Evolutionary conservation across 306 rosid genomes (phyloP).

Genomic region (Comarum palustre): DNA sequence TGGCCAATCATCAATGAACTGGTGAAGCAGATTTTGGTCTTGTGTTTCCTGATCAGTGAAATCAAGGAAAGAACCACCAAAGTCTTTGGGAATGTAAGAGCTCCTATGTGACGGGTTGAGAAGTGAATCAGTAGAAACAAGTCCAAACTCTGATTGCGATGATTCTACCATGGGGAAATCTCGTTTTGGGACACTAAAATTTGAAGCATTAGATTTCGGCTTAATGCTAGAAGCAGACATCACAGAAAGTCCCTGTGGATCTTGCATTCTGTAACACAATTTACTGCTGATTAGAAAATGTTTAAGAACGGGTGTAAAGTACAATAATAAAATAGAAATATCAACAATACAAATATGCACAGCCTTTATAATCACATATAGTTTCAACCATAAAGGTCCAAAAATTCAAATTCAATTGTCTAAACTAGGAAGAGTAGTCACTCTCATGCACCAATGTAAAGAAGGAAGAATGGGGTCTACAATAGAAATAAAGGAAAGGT

Average conservation of each 20-base stretch:
- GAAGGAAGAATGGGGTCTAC: slow-evolving; percentile 30
- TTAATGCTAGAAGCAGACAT: slow-evolving; percentile 29
- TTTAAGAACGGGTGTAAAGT: slow-evolving; percentile 8
- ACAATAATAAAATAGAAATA: slow-evolving; percentile 11
- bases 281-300: slow-evolving; percentile 25
- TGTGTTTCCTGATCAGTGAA: slow-evolving; percentile 38
- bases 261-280: slow-evolving; percentile 40
- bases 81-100: slow-evolving; percentile 37
- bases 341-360: slow-evolving; percentile 2
- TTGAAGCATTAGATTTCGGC: slow-evolving; percentile 15
- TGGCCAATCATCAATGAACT: slow-evolving; percentile 42
- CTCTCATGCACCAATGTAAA: slow-evolving; percentile 36
- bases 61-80: slow-evolving; percentile 38
- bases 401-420: slow-evolving; percentile 14
- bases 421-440: slow-evolving; percentile 29
- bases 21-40: slow-evolving; percentile 39
- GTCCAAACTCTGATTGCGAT: slow-evolving; percentile 39
- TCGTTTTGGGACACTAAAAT: slow-evolving; percentile 18
- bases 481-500: slow-evolving; percentile 30
- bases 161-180: slow-evolving; percentile 28
- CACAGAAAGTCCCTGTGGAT: slow-evolving; percentile 24
- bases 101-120: slow-evolving; percentile 43
- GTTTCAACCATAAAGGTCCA: slow-evolving; percentile 21
- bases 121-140: slow-evolving; percentile 49
- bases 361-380: slow-evolving; percentile 15